phyloP scores from a whole-genome alignment of 2,329 filamentous ascomycete species.

The Aspergillus candidus region DNA sequence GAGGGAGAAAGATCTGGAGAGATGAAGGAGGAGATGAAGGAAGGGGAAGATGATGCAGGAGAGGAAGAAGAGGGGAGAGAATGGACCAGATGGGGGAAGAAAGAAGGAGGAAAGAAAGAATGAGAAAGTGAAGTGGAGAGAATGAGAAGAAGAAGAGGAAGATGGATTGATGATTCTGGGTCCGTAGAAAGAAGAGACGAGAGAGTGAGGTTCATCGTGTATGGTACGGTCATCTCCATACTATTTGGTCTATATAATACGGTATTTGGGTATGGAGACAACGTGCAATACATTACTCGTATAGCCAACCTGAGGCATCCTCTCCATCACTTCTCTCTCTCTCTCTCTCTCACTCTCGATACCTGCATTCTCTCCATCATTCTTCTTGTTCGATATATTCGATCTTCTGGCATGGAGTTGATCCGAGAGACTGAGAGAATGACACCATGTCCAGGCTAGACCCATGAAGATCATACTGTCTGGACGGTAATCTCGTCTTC shows the following conservation, averaged over 20 bases:
- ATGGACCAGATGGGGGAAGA: slow-evolving; percentile 1
- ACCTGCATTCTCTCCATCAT: not conserved
- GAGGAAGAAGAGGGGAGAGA: slow-evolving; percentile 5
- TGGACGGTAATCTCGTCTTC: too few relatives aligned
- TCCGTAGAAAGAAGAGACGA: not conserved
- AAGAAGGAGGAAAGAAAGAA: slow-evolving; percentile 5
- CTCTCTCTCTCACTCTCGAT: not conserved
- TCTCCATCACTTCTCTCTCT: not conserved
- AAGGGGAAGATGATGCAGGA: slow-evolving; percentile 2
- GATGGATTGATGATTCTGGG: slow-evolving; percentile 4
- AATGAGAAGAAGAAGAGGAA: slow-evolving; percentile 2
- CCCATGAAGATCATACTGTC: not conserved
- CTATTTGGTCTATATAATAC: too few relatives aligned
- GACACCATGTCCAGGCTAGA: not conserved
- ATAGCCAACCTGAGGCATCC: not conserved
- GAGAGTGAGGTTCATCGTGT: too few relatives aligned
- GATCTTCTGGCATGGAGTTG: not conserved
- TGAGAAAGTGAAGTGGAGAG: slow-evolving; percentile 3
- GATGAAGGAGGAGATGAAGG: not conserved
- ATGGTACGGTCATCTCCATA: too few relatives aligned
- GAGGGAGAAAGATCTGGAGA: slow-evolving; percentile 8
- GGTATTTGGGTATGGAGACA: too few relatives aligned
- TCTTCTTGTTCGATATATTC: not conserved
- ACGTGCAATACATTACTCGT: too few relatives aligned
- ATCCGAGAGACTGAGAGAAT: too few relatives aligned